These are phyloP conservation scores for Agarophyton chilense DNA, from an alignment of 23 red algal species.

Conservation along the genomic window DNA sequence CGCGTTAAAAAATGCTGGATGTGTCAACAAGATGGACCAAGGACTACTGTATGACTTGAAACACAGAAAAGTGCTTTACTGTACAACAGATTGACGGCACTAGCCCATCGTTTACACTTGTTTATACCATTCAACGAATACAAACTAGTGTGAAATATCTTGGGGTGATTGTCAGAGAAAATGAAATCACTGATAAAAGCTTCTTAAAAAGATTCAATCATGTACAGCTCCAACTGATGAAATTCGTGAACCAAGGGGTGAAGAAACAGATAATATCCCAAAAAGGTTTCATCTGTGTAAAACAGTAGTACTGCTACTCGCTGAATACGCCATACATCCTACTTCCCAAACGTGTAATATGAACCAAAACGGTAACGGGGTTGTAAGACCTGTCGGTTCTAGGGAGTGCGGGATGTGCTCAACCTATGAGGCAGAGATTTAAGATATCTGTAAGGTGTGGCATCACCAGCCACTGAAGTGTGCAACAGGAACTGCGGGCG, in stretches of 20 bases:
- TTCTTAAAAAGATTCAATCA: not conserved
- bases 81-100: not conserved
- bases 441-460: too few relatives aligned
- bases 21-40: not conserved
- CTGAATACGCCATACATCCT: conserved; percentile 4
- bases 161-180: not conserved
- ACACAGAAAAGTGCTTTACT: not conserved
- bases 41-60: conserved; percentile 7
- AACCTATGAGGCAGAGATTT: too few relatives aligned
- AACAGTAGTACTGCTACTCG: not conserved
- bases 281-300: conserved; percentile 2
- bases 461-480: too few relatives aligned
- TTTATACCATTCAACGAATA: not conserved
- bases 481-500: too few relatives aligned
- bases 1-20: conserved; percentile 1
- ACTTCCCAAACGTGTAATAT: not conserved
- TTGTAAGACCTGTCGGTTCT: too few relatives aligned
- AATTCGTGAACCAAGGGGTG: not conserved
- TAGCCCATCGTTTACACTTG: not conserved
- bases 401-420: too few relatives aligned
- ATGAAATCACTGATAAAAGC: not conserved
- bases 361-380: too few relatives aligned
- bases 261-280: not conserved
- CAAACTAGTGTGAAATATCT: not conserved
- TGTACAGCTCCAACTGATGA: not conserved